Conservation (phyloP, 352 stramenopile genomes). For the Peronospora farinosa region DNA sequence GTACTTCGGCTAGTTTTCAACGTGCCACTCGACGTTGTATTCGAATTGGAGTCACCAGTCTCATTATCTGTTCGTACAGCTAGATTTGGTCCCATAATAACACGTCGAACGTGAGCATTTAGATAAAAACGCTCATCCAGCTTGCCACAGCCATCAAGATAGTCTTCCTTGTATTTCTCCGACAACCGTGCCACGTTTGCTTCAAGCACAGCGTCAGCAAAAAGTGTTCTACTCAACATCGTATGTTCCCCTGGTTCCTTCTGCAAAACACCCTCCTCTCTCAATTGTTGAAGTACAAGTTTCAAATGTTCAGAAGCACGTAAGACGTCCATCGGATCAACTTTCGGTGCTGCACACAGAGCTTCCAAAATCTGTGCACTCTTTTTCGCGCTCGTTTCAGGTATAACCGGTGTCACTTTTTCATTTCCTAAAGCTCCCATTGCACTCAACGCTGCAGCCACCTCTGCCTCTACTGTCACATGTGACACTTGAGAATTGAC, state of each 20-base stretch:
- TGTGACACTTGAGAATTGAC: slow-evolving; percentile 25
- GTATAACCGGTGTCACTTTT: slow-evolving; percentile 17
- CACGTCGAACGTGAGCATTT: slow-evolving; percentile 23
- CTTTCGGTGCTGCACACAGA: slow-evolving; percentile 44
- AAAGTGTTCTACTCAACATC: slow-evolving; percentile 26
- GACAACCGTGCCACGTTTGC: slow-evolving; percentile 34
- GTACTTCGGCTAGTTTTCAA: slow-evolving; percentile 12
- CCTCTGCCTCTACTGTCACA: slow-evolving; percentile 68
- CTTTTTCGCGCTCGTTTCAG: slow-evolving; percentile 3
- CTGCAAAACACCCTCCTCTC: slow-evolving; percentile 22
- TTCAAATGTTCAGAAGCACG: slow-evolving; percentile 35
- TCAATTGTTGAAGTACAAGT: slow-evolving; percentile 38
- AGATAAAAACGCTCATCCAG: slow-evolving; percentile 59
- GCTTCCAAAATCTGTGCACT: slow-evolving; percentile 36
- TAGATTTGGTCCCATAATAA: slow-evolving; percentile 30
- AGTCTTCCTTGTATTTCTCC: slow-evolving; percentile 39
- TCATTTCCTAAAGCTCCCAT: slow-evolving; percentile 36
- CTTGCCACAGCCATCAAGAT: slow-evolving; percentile 42
- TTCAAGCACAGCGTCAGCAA: slow-evolving; percentile 34
- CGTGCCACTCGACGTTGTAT: slow-evolving; percentile 17
- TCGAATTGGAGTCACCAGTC: slow-evolving; percentile 1
- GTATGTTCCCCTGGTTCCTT: slow-evolving; percentile 2
- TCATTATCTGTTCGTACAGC: slow-evolving; percentile 12
- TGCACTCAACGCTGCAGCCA: slow-evolving; percentile 67
- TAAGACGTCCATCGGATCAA: slow-evolving; percentile 39